phyloP scores from a whole-genome alignment of 2,329 filamentous ascomycete species.

The Coniochaeta sp. region DNA sequence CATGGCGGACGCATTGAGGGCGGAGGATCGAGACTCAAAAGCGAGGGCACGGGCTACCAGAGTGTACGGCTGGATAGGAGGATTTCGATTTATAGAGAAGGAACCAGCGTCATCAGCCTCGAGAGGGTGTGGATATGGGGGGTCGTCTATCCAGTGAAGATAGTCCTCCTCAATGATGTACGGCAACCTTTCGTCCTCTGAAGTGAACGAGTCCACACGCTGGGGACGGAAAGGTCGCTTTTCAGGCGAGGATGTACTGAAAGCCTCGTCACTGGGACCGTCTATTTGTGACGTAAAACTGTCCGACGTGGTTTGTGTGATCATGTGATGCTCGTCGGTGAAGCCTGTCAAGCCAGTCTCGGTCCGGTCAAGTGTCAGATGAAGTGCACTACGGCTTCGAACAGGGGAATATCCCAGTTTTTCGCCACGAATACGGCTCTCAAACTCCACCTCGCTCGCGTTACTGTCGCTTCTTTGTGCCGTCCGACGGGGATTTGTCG shows the following conservation, averaged over 20 bases:
- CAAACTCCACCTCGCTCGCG: constrained; percentile 27
- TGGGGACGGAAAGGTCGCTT: constrained; percentile 9
- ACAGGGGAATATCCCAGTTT: constrained; percentile 22
- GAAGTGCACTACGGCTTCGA: constrained; percentile 4
- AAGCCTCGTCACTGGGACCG: neutral
- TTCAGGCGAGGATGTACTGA: constrained; percentile 4
- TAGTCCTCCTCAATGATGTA: constrained; percentile 51
- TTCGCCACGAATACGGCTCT: constrained; percentile 37
- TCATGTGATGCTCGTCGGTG: constrained; percentile 25
- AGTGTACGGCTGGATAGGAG: constrained; percentile 47
- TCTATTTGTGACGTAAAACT: constrained; percentile 15
- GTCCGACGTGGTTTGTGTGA: constrained; percentile 37
- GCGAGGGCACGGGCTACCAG: constrained; percentile 45
- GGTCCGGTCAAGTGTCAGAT: constrained; percentile 11
- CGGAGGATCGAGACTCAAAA: constrained; percentile 49
- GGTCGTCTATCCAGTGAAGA: constrained; percentile 50
- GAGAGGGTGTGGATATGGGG: constrained; percentile 43
- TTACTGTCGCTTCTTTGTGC: constrained; percentile 3
- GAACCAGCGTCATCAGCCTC: constrained; percentile 9
- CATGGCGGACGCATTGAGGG: constrained; percentile 54
- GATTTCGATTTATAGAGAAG: constrained; percentile 8
- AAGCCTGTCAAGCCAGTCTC: constrained; percentile 15
- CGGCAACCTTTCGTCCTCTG: constrained; percentile 17
- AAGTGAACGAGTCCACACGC: constrained; percentile 4
- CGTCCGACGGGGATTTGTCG: constrained; percentile 1